Conservation (phyloP, 2,329 filamentous ascomycete genomes). For the Aspergillus melleus region DNA sequence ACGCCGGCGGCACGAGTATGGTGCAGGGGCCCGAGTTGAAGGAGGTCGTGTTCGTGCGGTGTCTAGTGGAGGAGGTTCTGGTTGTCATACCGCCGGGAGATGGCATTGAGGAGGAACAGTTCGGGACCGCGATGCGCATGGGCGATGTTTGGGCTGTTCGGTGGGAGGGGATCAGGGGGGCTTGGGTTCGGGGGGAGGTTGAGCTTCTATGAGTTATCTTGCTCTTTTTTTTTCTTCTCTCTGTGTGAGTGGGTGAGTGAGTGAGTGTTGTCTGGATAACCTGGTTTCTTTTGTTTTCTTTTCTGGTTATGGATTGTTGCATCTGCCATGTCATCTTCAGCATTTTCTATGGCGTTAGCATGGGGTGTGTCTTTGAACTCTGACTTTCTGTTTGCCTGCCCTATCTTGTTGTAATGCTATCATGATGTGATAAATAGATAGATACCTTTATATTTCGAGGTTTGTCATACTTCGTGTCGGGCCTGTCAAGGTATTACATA, state of each 20-base stretch:
- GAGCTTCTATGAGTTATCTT: too few species aligned
- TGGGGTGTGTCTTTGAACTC: too few species aligned
- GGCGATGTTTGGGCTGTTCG: slow-evolving; percentile 69
- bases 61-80: slow-evolving; percentile 49
- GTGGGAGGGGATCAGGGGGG: slow-evolving; percentile 70
- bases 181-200: slow-evolving; percentile 45
- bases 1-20: slow-evolving; percentile 87
- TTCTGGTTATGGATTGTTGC: neutral
- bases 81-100: slow-evolving; percentile 37
- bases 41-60: slow-evolving; percentile 78
- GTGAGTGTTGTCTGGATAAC: too few species aligned
- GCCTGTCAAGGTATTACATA: too few species aligned
- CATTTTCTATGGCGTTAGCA: too few species aligned
- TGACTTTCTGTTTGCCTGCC: too few species aligned
- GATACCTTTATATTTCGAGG: too few species aligned
- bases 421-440: too few species aligned
- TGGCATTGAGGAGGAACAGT: slow-evolving; percentile 27
- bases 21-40: slow-evolving; percentile 82
- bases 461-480: too few species aligned
- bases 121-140: slow-evolving; percentile 47
- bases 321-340: neutral
- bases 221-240: slow-evolving; percentile 3
- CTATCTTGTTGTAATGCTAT: too few species aligned
- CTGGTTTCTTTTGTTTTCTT: slow-evolving; percentile 1
- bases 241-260: slow-evolving; percentile 2